These are phyloP conservation scores for Aureobasidium zeae DNA, from an alignment of 2,329 filamentous ascomycete genomes.

Conservation along the genomic window DNA sequence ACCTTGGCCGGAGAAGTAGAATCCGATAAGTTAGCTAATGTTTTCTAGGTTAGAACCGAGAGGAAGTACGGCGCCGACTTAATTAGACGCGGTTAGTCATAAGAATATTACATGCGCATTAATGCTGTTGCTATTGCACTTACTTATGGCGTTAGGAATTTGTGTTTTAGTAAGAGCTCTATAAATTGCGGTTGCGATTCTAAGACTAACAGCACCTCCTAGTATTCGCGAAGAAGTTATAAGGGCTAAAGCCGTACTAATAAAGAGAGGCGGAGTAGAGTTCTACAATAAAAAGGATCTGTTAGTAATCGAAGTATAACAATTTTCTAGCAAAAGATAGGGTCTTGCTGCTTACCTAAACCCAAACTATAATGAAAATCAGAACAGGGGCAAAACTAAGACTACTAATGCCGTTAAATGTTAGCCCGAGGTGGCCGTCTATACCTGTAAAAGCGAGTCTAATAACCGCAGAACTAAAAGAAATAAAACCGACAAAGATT, in stretches of 20 bases:
- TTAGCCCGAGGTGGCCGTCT: neutral
- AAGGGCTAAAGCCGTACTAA: conserved; percentile 10
- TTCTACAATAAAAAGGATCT: too few species aligned
- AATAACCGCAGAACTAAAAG: conserved; percentile 10
- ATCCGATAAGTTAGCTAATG: conserved; percentile 3
- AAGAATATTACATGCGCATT: too few species aligned
- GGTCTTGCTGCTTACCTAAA: too few species aligned
- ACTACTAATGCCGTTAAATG: conserved; percentile 6
- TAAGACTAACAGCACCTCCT: conserved; percentile 3
- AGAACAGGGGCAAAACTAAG: conserved; percentile 4
- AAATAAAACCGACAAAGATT: conserved; percentile 4
- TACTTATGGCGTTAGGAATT: conserved; percentile 7
- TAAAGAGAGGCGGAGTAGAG: conserved; percentile 10
- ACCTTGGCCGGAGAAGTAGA: conserved; percentile 10
- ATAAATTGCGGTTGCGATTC: conserved; percentile 11
- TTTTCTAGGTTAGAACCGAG: conserved; percentile 1
- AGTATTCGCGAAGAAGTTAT: conserved; percentile 7
- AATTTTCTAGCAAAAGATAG: too few species aligned
- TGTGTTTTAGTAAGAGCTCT: conserved; percentile 8
- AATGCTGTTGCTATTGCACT: too few species aligned
- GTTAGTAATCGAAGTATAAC: too few species aligned
- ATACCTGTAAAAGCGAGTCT: conserved; percentile 1
- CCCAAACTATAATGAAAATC: conserved; percentile 11
- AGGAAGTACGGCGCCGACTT: neutral
- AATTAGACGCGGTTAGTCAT: too few species aligned